Base-by-base conservation (phyloP, 805 yeast genomes). In the Myxozyma monticola region DNA sequence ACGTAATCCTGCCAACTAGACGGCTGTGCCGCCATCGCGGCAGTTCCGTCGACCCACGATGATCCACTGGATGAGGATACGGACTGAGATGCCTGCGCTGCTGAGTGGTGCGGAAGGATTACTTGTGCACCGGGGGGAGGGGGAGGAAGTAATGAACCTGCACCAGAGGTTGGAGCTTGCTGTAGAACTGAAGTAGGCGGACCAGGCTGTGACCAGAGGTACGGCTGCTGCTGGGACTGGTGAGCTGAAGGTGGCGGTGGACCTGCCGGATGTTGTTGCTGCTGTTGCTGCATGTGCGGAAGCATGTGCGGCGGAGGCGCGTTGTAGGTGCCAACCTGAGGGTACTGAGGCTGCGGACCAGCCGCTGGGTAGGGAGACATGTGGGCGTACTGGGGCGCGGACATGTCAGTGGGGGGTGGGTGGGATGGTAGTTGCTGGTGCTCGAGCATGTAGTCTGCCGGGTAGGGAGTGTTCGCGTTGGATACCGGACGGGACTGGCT, bases 1-100 rank as follows among this genome's bases (percentile, higher is more conserved):
- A 51, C 49, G 42, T 51, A 51, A 22, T 43, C 56, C 17, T 48
- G 53, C 56, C 56, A 51, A n/a, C 40, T 36, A 14, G 38, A 41
- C 18, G 45, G n/a, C 44, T 33, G 34, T 47, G 45, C n/a, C 5
- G 31, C 45, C 33, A 31, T 25, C 21, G 21, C 20, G 24, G 45
- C 17, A 18, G 15, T 7, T 25, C 45, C 12, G 15, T 26, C 18
- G 33, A n/a, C 3, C 21, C 30, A 15, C 20, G 30, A 4, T 36
- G 35, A 10, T 18, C 26, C n/a, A 29, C 30, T 43, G 17, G 35
- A 14, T 7, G 45, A 8, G n/a, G 34, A 33, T 12, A 43, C 42
- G 29, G 42, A 22, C 39, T 24, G 50, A 7, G 31, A 8, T 24
- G 15, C 12, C 4, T 21, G 9, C 8, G 24, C 14, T 25, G 29